Percentiles rank a stretch among this genome's conserved stretches.
These are phyloP conservation scores for Daldinia childiae DNA, from an alignment of 495 filamentous ascomycete genomes.

Conservation along the genomic window DNA sequence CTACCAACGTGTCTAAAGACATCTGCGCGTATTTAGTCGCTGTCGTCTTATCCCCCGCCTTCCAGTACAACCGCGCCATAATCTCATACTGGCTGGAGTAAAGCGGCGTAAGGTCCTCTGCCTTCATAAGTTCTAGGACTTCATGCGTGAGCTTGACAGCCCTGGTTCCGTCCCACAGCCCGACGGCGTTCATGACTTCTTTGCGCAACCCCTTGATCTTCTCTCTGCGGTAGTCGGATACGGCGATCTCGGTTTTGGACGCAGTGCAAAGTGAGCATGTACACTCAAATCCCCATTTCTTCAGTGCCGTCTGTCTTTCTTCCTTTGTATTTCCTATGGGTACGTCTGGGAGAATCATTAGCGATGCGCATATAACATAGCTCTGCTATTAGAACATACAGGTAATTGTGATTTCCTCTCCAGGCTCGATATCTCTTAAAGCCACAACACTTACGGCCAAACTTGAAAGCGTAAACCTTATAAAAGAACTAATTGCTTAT, in stretches of 20 bases:
- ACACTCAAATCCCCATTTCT: constrained; percentile 53
- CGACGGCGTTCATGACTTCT: constrained; percentile 48
- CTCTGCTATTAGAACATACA: constrained; percentile 38
- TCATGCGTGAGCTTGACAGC: constrained; percentile 49
- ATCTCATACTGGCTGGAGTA: constrained; percentile 54
- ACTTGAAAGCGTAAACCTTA: constrained; percentile 47
- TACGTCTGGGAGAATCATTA: constrained; percentile 36
- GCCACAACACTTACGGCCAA: constrained; percentile 49
- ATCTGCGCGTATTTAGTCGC: constrained; percentile 51
- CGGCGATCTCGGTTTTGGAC: constrained; percentile 38
- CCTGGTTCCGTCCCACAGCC: constrained; percentile 46
- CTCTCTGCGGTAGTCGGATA: constrained; percentile 48
- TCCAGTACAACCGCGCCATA: constrained; percentile 52
- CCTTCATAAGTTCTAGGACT: constrained; percentile 45
- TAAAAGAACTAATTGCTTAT: constrained; percentile 48
- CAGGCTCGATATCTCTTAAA: constrained; percentile 48
- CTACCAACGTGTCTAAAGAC: constrained; percentile 50
- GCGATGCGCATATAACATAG: neutral
- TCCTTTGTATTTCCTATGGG: constrained; percentile 44
- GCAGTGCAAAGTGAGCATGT: constrained; percentile 50
- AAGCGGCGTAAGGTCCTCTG: constrained; percentile 48
- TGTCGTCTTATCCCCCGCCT: constrained; percentile 47
- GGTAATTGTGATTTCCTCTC: constrained; percentile 54
- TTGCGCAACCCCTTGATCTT: constrained; percentile 48
- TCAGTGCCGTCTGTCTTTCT: constrained; percentile 43